Conservation (phyloP, 495 filamentous ascomycete genomes). For the Tuber umbilicatum region DNA sequence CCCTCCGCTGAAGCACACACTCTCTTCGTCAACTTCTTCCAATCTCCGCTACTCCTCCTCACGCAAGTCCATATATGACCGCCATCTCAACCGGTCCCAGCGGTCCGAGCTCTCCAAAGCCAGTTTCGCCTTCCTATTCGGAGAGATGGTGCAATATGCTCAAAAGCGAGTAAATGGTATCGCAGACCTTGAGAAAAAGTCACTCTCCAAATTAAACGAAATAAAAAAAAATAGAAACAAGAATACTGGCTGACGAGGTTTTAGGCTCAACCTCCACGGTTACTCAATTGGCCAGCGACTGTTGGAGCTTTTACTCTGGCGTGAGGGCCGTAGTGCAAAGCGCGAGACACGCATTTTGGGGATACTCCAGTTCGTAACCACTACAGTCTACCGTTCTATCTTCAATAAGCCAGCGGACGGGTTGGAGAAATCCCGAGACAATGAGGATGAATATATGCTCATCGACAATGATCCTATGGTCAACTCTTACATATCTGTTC, state of each 20-base stretch:
- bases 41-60: constrained; percentile 91
- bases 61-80: constrained; percentile 96
- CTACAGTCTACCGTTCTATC: constrained; percentile 81
- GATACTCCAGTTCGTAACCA: constrained; percentile 89
- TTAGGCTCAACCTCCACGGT: constrained; percentile 84
- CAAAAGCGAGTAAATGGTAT: constrained; percentile 85
- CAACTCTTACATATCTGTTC: constrained; percentile 85
- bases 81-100: constrained; percentile 80
- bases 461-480: constrained; percentile 94
- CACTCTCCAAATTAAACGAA: constrained; percentile 9
- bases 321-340: constrained; percentile 60
- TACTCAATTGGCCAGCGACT: constrained; percentile 91
- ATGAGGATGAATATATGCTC: constrained; percentile 95
- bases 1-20: constrained; percentile 36
- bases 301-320: constrained; percentile 86
- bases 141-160: constrained; percentile 94
- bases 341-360: constrained; percentile 83
- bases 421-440: constrained; percentile 78
- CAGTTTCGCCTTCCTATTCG: constrained; percentile 91
- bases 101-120: constrained; percentile 82
- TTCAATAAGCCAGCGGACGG: constrained; percentile 85
- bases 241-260: constrained; percentile 4
- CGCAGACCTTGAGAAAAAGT: constrained; percentile 88
- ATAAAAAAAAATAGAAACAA: not conserved
- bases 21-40: constrained; percentile 41